Base-by-base conservation (phyloP, 441 rosid species). In the Pelargonium citronellum region DNA sequence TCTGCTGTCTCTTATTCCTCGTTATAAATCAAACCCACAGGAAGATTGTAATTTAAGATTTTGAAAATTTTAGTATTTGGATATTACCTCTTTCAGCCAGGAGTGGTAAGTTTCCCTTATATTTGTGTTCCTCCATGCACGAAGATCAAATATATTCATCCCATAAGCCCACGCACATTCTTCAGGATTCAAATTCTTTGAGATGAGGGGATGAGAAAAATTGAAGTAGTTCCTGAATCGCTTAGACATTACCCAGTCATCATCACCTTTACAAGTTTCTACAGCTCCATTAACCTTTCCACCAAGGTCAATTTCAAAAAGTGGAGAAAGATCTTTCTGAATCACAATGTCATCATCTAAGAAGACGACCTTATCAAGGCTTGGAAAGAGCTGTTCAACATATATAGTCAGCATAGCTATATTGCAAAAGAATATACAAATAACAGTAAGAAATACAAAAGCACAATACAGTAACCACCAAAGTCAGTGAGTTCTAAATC, bases 101-200 rank as follows among this genome's bases (percentile, higher is more conserved):
- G 82, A 83, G 86, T 95, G 98, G 73, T 95, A 92, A 30, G 88
- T 89, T 75, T 91, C 96, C 71, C 93, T 85, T 72, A 95, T 89
- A 69, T 84, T 83, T 61, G 97, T 91, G 71, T 84, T 86, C 80
- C 98, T 89, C 99, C 99, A 95, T 8, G 88, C 85, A 66, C 76
- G 79, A 37, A 95, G 95, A 83, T 95, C 99, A 64, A 95, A 91
- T 69, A 95, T 76, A 70, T 95, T 95, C 99, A 95, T 95, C 60
- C 99, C 99, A 82, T 92, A 95, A 69, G 98, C 99, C 99, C 99
- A 95, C 12, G 99, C 99, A 75, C 99, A 95, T 83, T 92, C 98
- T 60, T 86, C 81, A 1, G 96, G 92, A 68, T 95, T 79, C 82
- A 95, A 82, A 84, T 87, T 81, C 76, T 92, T 86, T 19, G 87